These are phyloP conservation scores for Beta macrorhiza DNA, from an alignment of 179 eudicot species.

Conservation along the genomic window DNA sequence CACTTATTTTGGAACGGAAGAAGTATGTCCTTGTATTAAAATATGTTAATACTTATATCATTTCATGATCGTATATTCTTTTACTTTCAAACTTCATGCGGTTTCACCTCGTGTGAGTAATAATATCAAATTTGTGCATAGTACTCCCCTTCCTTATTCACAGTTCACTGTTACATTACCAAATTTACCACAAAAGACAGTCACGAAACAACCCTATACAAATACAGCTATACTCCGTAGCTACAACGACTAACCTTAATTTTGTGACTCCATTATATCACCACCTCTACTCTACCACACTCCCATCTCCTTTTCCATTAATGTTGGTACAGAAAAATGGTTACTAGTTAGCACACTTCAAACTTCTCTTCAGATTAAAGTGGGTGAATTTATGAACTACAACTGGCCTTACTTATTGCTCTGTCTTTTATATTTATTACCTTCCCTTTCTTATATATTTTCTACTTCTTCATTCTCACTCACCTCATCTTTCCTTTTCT, in stretches of 20 bases:
- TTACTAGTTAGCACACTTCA: slow-evolving; percentile 26
- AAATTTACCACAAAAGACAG: not conserved
- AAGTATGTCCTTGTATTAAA: too few relatives aligned
- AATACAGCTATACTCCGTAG: not conserved
- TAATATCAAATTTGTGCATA: too few relatives aligned
- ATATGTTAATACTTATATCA: too few relatives aligned
- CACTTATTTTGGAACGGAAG: too few relatives aligned
- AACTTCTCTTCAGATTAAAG: slow-evolving; percentile 12
- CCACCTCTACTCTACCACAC: not conserved
- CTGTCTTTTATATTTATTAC: slow-evolving; percentile 8
- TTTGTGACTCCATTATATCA: slow-evolving; percentile 8
- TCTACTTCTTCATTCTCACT: slow-evolving; percentile 13
- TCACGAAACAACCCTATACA: not conserved
- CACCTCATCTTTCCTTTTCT: slow-evolving; percentile 17
- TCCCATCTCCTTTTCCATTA: slow-evolving; percentile 20
- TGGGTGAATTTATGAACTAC: slow-evolving; percentile 37
- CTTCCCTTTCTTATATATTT: slow-evolving; percentile 4
- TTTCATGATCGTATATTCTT: too few relatives aligned
- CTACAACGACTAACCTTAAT: not conserved
- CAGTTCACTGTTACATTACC: too few relatives aligned
- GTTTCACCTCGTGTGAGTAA: too few relatives aligned
- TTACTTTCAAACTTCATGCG: too few relatives aligned
- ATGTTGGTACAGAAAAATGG: slow-evolving; percentile 26
- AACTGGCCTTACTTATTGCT: slow-evolving; percentile 38
- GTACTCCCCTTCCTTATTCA: too few relatives aligned